Evolutionary conservation across 2,329 filamentous ascomycete genomes (phyloP), one percentile per base, ranked within the genome.

Genomic region (Fusarium sp.): DNA sequence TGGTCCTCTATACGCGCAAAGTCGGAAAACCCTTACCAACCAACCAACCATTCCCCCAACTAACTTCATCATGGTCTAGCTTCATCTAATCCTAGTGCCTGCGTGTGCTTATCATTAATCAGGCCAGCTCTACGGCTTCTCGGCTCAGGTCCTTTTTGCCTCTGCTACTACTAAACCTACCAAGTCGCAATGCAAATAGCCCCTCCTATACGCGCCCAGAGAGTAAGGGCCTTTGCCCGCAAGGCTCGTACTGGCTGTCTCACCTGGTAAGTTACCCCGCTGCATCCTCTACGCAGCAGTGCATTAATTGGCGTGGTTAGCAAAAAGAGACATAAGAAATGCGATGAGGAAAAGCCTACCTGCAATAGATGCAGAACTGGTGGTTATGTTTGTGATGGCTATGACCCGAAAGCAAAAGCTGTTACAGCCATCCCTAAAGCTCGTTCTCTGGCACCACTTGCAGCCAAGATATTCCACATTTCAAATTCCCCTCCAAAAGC

Each of bases 321-420:
- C n/a, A 60, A 60, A 38, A 60, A 60, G 3, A 15, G 57, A 12
- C 57, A 60, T 7, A 60, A 60, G 21, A 60, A 60, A 7, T 60
- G 57, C 3, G 57, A 32, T 2, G 57, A 60, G 20, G 55, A 45
- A 7, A 60, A 60, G 17, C 57, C 57, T 5, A 44, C 39, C 1
- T 60, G 57, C 14, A 43, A 45, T 17, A 36, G 57, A 19, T 60
- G 57, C 57, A 60, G 20, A 21, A 23, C 43, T n/a, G 57, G 57
- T 4, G 57, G 55, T 8, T 60, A 60, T 32, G 57, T 60, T 6
- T 60, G 57, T 14, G 57, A 60, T n/a, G 57, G 57, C 4, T 60
- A 60, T 21, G 48, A 39, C 11, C 15, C 43, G 20, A 39, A 43
- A 28, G 24, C 38, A 19, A 9, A 28, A 11, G 36, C 14, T 1